Percentiles rank a stretch among this genome's conserved stretches.
These are phyloP conservation scores for Hymenoscyphus repandus DNA, from an alignment of 2,329 filamentous ascomycete species.

Conservation along the genomic window DNA sequence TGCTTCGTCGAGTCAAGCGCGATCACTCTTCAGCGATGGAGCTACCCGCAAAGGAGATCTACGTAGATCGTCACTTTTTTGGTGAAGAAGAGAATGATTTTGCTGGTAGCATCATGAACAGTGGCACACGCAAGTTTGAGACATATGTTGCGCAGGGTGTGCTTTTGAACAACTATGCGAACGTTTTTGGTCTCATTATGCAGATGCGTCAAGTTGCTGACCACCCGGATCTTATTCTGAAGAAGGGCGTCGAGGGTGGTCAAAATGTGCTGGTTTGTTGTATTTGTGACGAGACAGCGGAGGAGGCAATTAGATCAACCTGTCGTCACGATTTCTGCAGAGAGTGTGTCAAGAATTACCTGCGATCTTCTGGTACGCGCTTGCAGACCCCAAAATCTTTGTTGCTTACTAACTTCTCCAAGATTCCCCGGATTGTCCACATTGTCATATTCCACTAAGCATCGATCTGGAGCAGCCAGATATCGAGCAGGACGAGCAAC, in stretches of 20 bases:
- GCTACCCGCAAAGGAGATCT: constrained; percentile 87
- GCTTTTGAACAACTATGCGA: constrained; percentile 95
- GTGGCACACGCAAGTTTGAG: constrained; percentile 81
- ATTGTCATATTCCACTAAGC: constrained; percentile 81
- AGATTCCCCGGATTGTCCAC: constrained; percentile 69
- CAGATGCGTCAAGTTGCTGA: constrained; percentile 98
- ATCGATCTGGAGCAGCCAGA: constrained; percentile 95
- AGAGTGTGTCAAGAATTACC: constrained; percentile 72
- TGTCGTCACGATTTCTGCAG: constrained; percentile 94
- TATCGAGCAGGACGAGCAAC: constrained; percentile 82
- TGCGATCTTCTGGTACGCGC: constrained; percentile 67
- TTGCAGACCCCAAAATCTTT: neutral
- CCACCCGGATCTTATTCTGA: constrained; percentile 88
- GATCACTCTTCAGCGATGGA: constrained; percentile 95
- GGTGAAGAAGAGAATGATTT: constrained; percentile 95
- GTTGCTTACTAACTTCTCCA: constrained; percentile 23
- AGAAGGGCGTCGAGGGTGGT: constrained; percentile 78
- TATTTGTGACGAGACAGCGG: constrained; percentile 93
- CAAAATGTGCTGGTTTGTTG: constrained; percentile 89
- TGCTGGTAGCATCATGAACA: constrained; percentile 91
- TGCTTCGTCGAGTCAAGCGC: constrained; percentile 91
- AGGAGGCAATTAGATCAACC: constrained; percentile 86
- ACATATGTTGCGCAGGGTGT: constrained; percentile 94
- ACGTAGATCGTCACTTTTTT: constrained; percentile 92
- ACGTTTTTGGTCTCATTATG: constrained; percentile 98